Evolutionary conservation across 2,329 filamentous ascomycete species (phyloP), one percentile per base, ranked within the genome.

Genomic region (Fusarium penzigii): DNA sequence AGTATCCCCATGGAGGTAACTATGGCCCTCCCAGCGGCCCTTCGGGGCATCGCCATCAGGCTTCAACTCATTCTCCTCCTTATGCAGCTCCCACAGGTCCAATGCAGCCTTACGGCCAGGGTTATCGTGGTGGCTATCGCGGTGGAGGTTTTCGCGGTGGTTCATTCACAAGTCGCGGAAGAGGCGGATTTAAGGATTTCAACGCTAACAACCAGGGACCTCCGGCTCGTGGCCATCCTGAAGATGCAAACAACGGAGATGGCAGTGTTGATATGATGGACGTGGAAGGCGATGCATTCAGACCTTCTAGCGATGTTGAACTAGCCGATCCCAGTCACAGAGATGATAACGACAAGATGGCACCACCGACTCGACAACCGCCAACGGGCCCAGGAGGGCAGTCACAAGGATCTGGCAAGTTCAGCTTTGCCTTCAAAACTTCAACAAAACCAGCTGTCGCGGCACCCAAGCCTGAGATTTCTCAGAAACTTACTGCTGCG

Each of bases 351-450:
- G 78, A 81, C 13, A 53, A 52, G 48, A 82, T 83, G 72, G 79
- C 79, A 29, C 80, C 80, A 17, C 78, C 83, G 11, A 76, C 72
- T 51, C 81, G 82, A 51, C 75, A 82, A 39, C 72, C 80, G 2
- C 77, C 81, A 17, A 75, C 78, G 2, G 79, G 82, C 6, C 77
- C 82, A n/a, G 77, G 81, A n/a, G 68, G 73, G 12, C 75, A 79
- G 34, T 70, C 74, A 29, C 72, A 75, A 5, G 69, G 70, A 14
- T 70, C 73, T 48, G 84, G 85, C 42, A 94, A 93, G 72, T 95
- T 97, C 66, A 95, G 91, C 69, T 97, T 97, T 70, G 91, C 92
- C 2, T 91, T 97, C 71, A 97, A 97, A 69, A 82, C 86, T 10
- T 82, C 88, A 40, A 80, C 78, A 11, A 87, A 87, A 61, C 74